A percentile compares a stretch with the other conserved stretches of the same genome.
Conservation (phyloP, 2,329 filamentous ascomycete species). For the Talaromyces sp. region DNA sequence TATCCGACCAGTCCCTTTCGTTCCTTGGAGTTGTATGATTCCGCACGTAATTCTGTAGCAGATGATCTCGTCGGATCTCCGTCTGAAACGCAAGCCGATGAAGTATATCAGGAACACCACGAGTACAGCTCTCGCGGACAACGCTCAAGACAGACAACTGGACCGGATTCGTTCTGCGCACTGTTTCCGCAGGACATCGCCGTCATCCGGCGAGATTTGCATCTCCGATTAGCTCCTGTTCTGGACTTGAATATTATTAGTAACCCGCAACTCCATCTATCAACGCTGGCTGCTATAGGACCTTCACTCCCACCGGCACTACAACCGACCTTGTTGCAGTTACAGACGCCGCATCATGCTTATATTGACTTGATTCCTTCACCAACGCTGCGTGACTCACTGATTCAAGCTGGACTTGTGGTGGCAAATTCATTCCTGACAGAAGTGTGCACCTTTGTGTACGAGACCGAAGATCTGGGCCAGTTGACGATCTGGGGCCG, state of each 20-base stretch:
- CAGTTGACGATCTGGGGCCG: constrained; percentile 46
- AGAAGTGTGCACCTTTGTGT: constrained; percentile 36
- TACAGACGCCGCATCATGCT: constrained; percentile 40
- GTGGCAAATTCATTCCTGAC: constrained; percentile 37
- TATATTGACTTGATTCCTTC: constrained; percentile 45
- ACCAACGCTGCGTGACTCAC: constrained; percentile 36
- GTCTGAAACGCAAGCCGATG: neutral
- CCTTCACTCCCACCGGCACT: constrained; percentile 33
- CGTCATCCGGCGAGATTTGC: constrained; percentile 34
- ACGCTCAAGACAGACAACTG: neutral
- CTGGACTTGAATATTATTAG: constrained; percentile 30
- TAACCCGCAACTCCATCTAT: constrained; percentile 35
- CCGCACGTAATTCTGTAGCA: neutral
- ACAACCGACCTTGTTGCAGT: constrained; percentile 39
- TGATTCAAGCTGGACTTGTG: constrained; percentile 35
- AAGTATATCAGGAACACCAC: constrained; percentile 3
- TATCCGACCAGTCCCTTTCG: constrained; percentile 25
- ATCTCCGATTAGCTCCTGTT: constrained; percentile 35
- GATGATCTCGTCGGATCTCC: constrained; percentile 2
- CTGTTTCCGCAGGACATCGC: constrained; percentile 36
- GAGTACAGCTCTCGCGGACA: neutral
- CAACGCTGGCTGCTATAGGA: constrained; percentile 28
- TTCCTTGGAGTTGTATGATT: constrained; percentile 10
- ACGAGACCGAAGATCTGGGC: constrained; percentile 35
- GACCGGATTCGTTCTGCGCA: constrained; percentile 14